phyloP scores from a whole-genome alignment of 345 rosid species.

The Hirschfeldia incana region DNA sequence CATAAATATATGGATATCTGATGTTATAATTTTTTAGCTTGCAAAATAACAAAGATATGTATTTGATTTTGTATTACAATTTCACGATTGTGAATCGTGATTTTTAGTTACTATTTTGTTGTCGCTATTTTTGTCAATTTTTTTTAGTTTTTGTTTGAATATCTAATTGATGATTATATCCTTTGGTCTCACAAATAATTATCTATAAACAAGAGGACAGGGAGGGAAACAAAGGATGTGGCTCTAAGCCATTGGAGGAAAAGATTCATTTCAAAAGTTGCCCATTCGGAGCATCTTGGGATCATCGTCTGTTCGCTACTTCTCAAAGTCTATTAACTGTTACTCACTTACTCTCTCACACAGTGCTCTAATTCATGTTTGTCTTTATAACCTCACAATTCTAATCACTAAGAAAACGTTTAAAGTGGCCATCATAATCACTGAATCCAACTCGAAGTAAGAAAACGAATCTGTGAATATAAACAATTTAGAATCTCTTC shows the following conservation, averaged over 20 bases:
- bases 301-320: conserved; percentile 43
- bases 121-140: background rate
- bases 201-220: background rate
- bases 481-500: conserved; percentile 17
- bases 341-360: conserved; percentile 6
- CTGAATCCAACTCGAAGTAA: conserved; percentile 28
- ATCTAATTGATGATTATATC: background rate
- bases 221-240: conserved; percentile 25
- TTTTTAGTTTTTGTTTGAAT: background rate
- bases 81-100: background rate
- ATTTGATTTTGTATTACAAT: background rate
- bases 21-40: background rate
- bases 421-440: conserved; percentile 25
- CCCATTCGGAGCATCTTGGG: conserved; percentile 44
- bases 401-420: background rate
- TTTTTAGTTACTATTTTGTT: background rate
- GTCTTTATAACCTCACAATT: background rate
- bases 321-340: conserved; percentile 38
- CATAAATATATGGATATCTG: background rate
- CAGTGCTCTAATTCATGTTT: background rate
- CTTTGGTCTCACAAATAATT: conserved; percentile 8
- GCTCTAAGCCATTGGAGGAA: conserved; percentile 33
- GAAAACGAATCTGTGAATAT: conserved; percentile 14
- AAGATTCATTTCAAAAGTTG: conserved; percentile 41
- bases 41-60: background rate